These are phyloP conservation scores for Penicillium chermesinum DNA, from an alignment of 495 filamentous ascomycete genomes.

Conservation along the genomic window DNA sequence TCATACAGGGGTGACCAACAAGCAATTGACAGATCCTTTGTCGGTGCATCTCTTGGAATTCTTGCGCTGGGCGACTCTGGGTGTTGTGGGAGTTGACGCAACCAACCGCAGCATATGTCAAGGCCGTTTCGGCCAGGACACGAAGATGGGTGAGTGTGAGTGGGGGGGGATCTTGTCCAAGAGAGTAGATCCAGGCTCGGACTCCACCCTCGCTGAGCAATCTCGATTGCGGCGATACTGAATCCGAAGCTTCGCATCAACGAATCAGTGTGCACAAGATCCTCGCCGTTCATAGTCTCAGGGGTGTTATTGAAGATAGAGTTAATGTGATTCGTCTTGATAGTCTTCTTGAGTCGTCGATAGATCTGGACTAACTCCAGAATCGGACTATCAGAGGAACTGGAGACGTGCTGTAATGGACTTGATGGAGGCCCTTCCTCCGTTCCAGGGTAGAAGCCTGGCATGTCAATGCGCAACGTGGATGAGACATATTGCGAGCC, in stretches of 20 bases:
- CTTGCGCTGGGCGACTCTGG: conserved; percentile 54
- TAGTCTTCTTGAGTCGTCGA: conserved; percentile 69
- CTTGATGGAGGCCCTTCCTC: conserved; percentile 32
- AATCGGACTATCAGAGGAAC: conserved; percentile 41
- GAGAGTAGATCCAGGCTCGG: conserved; percentile 67
- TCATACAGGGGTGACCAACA: conserved; percentile 47
- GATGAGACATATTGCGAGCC: conserved; percentile 2
- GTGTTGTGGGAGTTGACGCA: conserved; percentile 49
- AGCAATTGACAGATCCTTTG: conserved; percentile 77
- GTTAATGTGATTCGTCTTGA: conserved; percentile 63
- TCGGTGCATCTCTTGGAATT: conserved; percentile 65
- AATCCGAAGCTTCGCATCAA: conserved; percentile 72
- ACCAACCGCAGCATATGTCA: conserved; percentile 77
- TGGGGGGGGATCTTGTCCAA: conserved; percentile 76
- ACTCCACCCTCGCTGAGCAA: conserved; percentile 85
- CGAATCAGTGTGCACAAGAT: conserved; percentile 59
- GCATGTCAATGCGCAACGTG: conserved; percentile 40
- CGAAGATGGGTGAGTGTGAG: conserved; percentile 82
- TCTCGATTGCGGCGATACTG: conserved; percentile 88
- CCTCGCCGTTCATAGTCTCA: conserved; percentile 36
- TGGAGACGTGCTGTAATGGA: conserved; percentile 31
- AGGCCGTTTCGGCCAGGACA: conserved; percentile 80
- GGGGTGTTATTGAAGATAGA: conserved; percentile 43
- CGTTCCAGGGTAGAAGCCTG: conserved; percentile 38
- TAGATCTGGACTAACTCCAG: conserved; percentile 78